Conservation (phyloP, 768 basidiomycete genomes). For the Crassisporium funariophilum region DNA sequence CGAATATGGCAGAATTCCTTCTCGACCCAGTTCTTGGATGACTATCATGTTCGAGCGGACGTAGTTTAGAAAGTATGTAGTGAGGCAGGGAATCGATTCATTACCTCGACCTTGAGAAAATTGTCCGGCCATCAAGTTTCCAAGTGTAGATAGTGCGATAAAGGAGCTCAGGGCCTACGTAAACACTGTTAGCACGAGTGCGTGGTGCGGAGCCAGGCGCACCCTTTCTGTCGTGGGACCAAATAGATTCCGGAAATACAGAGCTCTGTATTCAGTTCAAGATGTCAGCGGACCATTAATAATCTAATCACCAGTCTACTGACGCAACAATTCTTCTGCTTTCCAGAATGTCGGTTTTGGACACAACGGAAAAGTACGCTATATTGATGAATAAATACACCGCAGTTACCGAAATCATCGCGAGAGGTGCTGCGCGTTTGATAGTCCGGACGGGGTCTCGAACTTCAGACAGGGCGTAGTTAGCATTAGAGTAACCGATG, state of each 20-base stretch:
- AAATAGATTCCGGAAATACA: constrained; percentile 77
- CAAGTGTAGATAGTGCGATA: constrained; percentile 65
- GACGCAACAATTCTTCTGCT: constrained; percentile 71
- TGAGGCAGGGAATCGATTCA: not conserved
- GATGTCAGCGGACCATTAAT: not conserved
- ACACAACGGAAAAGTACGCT: constrained; percentile 75
- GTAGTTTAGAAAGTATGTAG: not conserved
- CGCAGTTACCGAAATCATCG: constrained; percentile 57
- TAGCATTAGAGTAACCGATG: constrained; percentile 73
- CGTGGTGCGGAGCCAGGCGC: constrained; percentile 8
- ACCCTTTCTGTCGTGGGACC: constrained; percentile 64
- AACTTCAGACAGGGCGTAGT: constrained; percentile 74
- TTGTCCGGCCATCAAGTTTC: constrained; percentile 62
- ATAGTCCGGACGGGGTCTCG: constrained; percentile 71
- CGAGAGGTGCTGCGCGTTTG: constrained; percentile 68
- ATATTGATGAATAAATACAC: constrained; percentile 69
- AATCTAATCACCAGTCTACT: constrained; percentile 21
- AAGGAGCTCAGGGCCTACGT: constrained; percentile 58
- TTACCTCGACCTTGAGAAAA: constrained; percentile 71
- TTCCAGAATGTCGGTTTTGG: constrained; percentile 66
- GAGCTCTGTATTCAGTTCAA: constrained; percentile 42
- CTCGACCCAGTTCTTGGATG: constrained; percentile 72
- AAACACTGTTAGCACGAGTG: not conserved
- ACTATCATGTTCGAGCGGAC: constrained; percentile 39
- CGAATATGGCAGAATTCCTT: constrained; percentile 68